Percentiles rank a stretch among this genome's conserved stretches.
Evolutionary conservation across 345 rosid genomes (phyloP).

Genomic region (Citrus inodora): DNA sequence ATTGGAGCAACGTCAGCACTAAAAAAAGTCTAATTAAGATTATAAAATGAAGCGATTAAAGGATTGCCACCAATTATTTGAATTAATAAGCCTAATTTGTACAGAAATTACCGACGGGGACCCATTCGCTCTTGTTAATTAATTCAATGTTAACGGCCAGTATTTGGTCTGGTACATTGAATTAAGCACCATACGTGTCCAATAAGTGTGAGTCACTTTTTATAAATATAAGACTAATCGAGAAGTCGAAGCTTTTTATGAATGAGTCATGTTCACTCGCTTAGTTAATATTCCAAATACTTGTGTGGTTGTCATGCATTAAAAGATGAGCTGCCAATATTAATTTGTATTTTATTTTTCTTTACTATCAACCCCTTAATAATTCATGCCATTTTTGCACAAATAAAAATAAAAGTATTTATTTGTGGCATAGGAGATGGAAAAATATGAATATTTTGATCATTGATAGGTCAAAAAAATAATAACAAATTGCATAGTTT

Average conservation of each 20-base stretch:
- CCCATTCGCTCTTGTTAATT: neutral
- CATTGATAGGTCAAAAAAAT: neutral
- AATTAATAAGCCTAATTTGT: neutral
- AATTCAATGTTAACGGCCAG: neutral
- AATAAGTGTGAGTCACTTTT: neutral
- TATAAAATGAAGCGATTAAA: neutral
- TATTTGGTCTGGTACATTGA: neutral
- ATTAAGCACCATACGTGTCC: neutral
- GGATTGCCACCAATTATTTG: neutral
- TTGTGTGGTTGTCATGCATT: neutral
- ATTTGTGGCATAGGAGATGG: neutral
- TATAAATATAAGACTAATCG: neutral
- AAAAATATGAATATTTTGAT: neutral
- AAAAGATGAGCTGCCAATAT: no score
- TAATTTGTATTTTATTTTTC: no score
- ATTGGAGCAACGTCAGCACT: neutral
- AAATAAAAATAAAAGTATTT: neutral
- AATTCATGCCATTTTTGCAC: neutral
- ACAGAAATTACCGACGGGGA: neutral
- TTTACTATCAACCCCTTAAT: no score
- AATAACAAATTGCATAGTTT: neutral
- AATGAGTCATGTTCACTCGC: neutral
- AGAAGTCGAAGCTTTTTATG: constrained; percentile 1
- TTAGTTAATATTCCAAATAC: neutral
- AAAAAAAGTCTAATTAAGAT: neutral